These are phyloP conservation scores for Thelephora aurantiotincta DNA, from an alignment of 768 basidiomycete genomes.

Conservation along the genomic window DNA sequence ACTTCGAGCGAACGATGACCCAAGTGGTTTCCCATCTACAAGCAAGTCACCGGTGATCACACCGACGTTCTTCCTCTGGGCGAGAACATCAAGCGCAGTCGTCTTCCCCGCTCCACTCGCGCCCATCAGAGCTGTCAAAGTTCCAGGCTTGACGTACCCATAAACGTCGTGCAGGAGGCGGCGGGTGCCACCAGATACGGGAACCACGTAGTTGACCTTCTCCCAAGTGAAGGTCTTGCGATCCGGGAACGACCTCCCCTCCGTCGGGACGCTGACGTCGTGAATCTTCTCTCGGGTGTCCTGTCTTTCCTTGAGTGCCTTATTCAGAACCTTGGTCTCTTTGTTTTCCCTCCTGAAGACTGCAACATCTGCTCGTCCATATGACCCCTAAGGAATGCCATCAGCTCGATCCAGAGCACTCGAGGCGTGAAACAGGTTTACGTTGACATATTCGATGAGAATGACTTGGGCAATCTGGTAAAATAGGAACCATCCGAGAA, in stretches of 20 bases:
- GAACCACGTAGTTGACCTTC: conserved; percentile 61
- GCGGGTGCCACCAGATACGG: conserved; percentile 42
- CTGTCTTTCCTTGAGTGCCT: conserved; percentile 26
- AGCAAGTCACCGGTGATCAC: conserved; percentile 48
- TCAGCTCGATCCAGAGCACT: too few species aligned
- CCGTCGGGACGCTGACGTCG: not conserved
- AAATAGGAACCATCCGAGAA: conserved; percentile 53
- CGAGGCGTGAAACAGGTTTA: conserved; percentile 15
- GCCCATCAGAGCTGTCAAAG: conserved; percentile 80
- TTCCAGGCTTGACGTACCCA: conserved; percentile 77
- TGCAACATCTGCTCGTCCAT: conserved; percentile 27
- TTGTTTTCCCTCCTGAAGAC: conserved; percentile 47
- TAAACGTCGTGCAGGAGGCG: conserved; percentile 61
- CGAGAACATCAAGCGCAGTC: conserved; percentile 65
- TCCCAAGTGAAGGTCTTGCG: conserved; percentile 74
- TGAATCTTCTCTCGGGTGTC: conserved; percentile 4
- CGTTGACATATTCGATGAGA: conserved; percentile 50
- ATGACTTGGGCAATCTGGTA: conserved; percentile 61
- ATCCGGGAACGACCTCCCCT: conserved; percentile 6
- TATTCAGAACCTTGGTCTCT: conserved; percentile 42
- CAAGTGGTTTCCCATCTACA: conserved; percentile 50
- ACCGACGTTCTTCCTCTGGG: conserved; percentile 61
- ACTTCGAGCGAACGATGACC: conserved; percentile 42
- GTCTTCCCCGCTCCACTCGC: conserved; percentile 72
- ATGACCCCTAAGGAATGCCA: not conserved